A percentile compares a stretch with the other conserved stretches of the same genome.
Evolutionary conservation across 495 filamentous ascomycete species (phyloP).

Genomic region (Tuber borchii): DNA sequence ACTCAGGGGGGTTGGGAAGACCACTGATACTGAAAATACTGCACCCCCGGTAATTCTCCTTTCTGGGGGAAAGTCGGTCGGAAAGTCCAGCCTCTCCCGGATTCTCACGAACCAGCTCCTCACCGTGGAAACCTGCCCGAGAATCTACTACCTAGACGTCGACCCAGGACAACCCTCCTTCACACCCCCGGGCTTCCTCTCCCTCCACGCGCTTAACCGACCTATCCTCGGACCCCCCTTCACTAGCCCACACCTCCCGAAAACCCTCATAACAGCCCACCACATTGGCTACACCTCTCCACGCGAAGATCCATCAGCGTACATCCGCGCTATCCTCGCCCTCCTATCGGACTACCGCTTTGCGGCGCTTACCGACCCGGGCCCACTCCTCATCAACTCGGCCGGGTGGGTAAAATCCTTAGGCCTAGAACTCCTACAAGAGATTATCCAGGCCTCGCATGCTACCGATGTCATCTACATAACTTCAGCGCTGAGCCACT

Average conservation of each 20-base stretch:
- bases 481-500: conserved; percentile 10
- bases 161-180: conserved; percentile 68
- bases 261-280: conserved; percentile 52
- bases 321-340: conserved; percentile 52
- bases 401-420: conserved; percentile 59
- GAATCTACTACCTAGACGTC: conserved; percentile 57
- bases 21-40: conserved; percentile 42
- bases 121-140: conserved; percentile 33
- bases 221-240: conserved; percentile 60
- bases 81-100: conserved; percentile 64
- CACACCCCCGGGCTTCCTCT: conserved; percentile 58
- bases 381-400: conserved; percentile 58
- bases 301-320: conserved; percentile 58
- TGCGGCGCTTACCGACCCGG: conserved; percentile 20
- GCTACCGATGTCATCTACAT: conserved; percentile 49
- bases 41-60: conserved; percentile 49
- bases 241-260: conserved; percentile 51
- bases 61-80: conserved; percentile 58
- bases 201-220: conserved; percentile 52
- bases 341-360: conserved; percentile 52
- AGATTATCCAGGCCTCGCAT: conserved; percentile 49
- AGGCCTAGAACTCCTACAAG: conserved; percentile 53
- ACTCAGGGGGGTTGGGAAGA: conserved; percentile 35
- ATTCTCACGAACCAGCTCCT: conserved; percentile 56
- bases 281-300: conserved; percentile 54